phyloP scores from a whole-genome alignment of 2,329 filamentous ascomycete species.

The Colletotrichum incanum region DNA sequence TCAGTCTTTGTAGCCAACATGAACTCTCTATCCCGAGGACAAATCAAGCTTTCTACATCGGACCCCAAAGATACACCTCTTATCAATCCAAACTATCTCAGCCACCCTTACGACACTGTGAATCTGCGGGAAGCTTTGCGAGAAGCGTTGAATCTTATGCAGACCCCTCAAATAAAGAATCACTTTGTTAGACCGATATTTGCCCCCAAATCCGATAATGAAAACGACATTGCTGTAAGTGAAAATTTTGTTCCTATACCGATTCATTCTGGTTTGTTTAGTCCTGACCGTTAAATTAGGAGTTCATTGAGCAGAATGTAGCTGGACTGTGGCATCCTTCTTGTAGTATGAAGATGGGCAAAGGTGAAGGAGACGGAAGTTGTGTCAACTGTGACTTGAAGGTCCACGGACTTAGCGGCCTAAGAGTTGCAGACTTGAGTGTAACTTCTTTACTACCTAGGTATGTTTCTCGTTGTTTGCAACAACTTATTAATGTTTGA shows the following conservation, averaged over 20 bases:
- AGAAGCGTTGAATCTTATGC: background rate
- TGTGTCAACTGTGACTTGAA: slow-evolving; percentile 25
- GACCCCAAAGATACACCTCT: slow-evolving; percentile 8
- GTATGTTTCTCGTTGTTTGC: no score
- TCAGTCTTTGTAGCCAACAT: slow-evolving; percentile 29
- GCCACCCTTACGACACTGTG: slow-evolving; percentile 23
- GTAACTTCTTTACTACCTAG: no score
- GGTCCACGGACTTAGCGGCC: slow-evolving; percentile 30
- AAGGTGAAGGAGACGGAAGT: slow-evolving; percentile 20
- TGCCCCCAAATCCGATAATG: slow-evolving; percentile 28
- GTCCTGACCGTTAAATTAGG: no score
- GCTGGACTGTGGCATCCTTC: slow-evolving; percentile 32
- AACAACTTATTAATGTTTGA: background rate
- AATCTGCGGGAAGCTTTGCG: slow-evolving; percentile 17
- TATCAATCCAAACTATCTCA: slow-evolving; percentile 30
- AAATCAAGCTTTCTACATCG: slow-evolving; percentile 13
- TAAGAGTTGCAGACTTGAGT: no score
- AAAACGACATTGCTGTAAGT: slow-evolving; percentile 16
- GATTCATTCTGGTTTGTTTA: no score
- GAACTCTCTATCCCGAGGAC: slow-evolving; percentile 27
- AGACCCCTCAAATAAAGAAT: slow-evolving; percentile 15
- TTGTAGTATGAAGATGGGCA: slow-evolving; percentile 36
- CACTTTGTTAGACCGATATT: slow-evolving; percentile 28
- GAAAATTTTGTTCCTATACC: no score
- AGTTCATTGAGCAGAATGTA: slow-evolving; percentile 29